phyloP scores from a whole-genome alignment of 371 early-diverging fungal genomes.

The Mortierella sp. region DNA sequence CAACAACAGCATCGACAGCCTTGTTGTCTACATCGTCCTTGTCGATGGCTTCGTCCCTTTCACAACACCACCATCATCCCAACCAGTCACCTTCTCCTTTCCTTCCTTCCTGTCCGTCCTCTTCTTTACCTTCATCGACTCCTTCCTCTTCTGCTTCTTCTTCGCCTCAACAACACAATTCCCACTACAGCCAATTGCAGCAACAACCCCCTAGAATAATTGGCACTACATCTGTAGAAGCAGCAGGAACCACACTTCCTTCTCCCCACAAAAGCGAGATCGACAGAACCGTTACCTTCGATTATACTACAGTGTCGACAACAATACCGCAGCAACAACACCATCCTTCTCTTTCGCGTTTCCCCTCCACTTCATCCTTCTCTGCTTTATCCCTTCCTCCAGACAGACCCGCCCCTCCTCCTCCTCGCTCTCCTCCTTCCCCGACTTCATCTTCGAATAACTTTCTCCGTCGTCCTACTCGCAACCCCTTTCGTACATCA shows the following conservation, averaged over 20 bases:
- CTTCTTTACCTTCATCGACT: background rate
- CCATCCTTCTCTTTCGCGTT: constrained; percentile 3
- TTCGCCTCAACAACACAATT: constrained; percentile 5
- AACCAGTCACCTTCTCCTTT: background rate
- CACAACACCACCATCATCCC: constrained; percentile 3
- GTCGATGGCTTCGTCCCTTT: background rate
- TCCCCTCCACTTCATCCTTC: constrained; percentile 18
- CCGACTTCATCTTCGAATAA: constrained; percentile 8
- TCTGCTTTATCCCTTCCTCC: constrained; percentile 24
- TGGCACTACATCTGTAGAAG: background rate
- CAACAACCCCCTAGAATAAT: constrained; percentile 1
- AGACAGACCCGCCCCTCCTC: constrained; percentile 19
- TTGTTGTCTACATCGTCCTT: background rate
- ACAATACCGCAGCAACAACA: background rate
- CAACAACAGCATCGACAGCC: constrained; percentile 6
- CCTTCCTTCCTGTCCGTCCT: constrained; percentile 7
- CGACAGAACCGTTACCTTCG: background rate
- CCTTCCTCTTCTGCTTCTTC: constrained; percentile 11
- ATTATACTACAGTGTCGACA: background rate
- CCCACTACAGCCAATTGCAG: background rate
- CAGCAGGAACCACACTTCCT: background rate
- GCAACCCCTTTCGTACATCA: background rate
- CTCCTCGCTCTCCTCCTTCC: constrained; percentile 19
- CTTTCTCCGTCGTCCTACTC: background rate
- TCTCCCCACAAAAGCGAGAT: background rate